Percentiles rank a stretch among this genome's conserved stretches.
Evolutionary conservation across 495 filamentous ascomycete genomes (phyloP).

Genomic region (Neurospora sp.): DNA sequence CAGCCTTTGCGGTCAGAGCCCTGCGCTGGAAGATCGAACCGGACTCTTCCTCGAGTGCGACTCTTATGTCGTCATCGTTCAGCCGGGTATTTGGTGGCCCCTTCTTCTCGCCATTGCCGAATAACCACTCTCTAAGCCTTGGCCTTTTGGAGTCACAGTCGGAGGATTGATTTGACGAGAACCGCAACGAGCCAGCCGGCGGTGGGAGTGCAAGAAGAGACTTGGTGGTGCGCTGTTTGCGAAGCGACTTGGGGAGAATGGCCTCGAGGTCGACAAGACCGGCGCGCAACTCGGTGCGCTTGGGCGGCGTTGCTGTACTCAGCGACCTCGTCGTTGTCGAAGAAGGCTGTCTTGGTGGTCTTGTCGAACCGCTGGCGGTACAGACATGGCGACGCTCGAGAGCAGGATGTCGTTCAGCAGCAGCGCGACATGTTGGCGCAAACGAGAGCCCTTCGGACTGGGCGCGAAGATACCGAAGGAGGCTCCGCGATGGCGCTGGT

Average conservation of each 20-base stretch:
- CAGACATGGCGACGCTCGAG: slow-evolving; percentile 15
- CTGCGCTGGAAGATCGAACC: slow-evolving; percentile 51
- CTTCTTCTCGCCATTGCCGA: slow-evolving; percentile 30
- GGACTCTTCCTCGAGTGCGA: slow-evolving; percentile 36
- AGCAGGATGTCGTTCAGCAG: not conserved
- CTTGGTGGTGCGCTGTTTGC: slow-evolving; percentile 8
- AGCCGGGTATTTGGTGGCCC: slow-evolving; percentile 15
- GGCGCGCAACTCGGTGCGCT: slow-evolving; percentile 28
- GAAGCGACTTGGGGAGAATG: slow-evolving; percentile 26
- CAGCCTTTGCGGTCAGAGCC: slow-evolving; percentile 56
- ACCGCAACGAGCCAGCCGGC: slow-evolving; percentile 21
- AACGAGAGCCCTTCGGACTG: slow-evolving; percentile 47
- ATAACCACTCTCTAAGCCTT: slow-evolving; percentile 49
- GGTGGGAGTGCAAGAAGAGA: not conserved
- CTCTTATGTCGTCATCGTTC: slow-evolving; percentile 44
- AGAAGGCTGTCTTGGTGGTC: slow-evolving; percentile 5
- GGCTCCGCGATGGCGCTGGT: slow-evolving; percentile 48
- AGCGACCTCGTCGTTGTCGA: slow-evolving; percentile 4
- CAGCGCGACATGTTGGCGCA: slow-evolving; percentile 19
- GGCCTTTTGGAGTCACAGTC: slow-evolving; percentile 26
- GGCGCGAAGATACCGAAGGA: slow-evolving; percentile 52
- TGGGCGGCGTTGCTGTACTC: slow-evolving; percentile 10
- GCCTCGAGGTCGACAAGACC: slow-evolving; percentile 35
- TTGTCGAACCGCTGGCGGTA: slow-evolving; percentile 1
- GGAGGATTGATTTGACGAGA: slow-evolving; percentile 15